Conservation (phyloP, 805 yeast species). For the Yarrowia osloensis region DNA sequence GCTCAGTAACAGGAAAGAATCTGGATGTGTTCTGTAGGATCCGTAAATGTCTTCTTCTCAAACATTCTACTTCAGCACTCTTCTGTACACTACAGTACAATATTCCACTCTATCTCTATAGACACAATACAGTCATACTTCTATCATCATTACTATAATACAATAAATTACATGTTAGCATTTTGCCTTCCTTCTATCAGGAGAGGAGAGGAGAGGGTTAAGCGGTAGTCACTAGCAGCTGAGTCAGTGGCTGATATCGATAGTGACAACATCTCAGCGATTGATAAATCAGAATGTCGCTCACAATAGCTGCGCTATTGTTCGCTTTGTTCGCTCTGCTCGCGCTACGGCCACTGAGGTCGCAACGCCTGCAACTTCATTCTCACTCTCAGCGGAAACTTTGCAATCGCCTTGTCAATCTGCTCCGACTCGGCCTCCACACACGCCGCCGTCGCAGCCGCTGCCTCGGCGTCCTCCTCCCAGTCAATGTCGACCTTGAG, state of each 20-base stretch:
- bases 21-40: no score
- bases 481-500: constrained; percentile 25
- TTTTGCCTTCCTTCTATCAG: constrained; percentile 5
- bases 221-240: no score
- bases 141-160: constrained; percentile 17
- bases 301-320: not conserved
- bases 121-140: not conserved
- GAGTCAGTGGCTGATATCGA: no score
- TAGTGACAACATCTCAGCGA: no score
- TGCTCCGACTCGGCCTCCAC: constrained; percentile 19
- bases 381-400: constrained; percentile 11
- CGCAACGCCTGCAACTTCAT: constrained; percentile 25
- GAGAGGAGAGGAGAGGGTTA: no score
- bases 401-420: constrained; percentile 16
- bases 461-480: constrained; percentile 24
- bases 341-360: constrained; percentile 2
- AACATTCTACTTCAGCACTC: no score
- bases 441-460: constrained; percentile 2
- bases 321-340: no score
- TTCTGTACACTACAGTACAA: no score
- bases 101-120: no score
- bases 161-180: constrained; percentile 30
- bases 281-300: no score
- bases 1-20: no score
- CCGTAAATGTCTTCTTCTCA: no score